Conservation (phyloP, 306 rosid genomes). For the Lithocarpus polystachyus region DNA sequence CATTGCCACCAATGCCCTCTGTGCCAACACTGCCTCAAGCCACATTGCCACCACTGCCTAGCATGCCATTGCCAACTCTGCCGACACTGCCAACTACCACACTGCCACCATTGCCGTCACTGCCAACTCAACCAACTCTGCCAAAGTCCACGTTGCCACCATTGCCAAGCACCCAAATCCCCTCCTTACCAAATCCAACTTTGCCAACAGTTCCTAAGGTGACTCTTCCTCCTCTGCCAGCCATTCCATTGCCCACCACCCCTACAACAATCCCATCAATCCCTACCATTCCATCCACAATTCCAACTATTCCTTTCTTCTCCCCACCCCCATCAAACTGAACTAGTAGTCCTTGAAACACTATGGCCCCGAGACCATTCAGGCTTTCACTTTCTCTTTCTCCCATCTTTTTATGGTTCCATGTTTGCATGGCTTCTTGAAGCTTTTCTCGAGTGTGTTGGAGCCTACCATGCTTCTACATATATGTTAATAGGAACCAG, state of each 20-base stretch:
- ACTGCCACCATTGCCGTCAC: background rate
- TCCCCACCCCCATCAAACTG: conserved; percentile 31
- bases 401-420: background rate
- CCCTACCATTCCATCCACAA: conserved; percentile 7
- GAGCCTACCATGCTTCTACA: background rate
- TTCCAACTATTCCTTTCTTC: conserved; percentile 17
- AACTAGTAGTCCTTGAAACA: background rate
- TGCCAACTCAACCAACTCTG: conserved; percentile 6
- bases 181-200: conserved; percentile 7
- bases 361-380: background rate
- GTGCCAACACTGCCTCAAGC: conserved; percentile 3
- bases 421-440: background rate
- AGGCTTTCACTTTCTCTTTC: background rate
- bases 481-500: background rate
- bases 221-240: conserved; percentile 26
- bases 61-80: background rate
- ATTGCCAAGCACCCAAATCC: conserved; percentile 8
- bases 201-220: conserved; percentile 16
- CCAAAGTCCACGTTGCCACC: conserved; percentile 31
- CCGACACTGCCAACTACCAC: conserved; percentile 2
- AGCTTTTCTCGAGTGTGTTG: too few relatives aligned
- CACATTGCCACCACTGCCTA: conserved; percentile 8
- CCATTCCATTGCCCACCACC: conserved; percentile 7
- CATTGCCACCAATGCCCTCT: conserved; percentile 22
- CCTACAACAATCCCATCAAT: conserved; percentile 13